Evolutionary conservation across 805 yeast genomes (phyloP), one percentile per base, ranked within the genome.

Genomic region (Ogataea sp.): DNA sequence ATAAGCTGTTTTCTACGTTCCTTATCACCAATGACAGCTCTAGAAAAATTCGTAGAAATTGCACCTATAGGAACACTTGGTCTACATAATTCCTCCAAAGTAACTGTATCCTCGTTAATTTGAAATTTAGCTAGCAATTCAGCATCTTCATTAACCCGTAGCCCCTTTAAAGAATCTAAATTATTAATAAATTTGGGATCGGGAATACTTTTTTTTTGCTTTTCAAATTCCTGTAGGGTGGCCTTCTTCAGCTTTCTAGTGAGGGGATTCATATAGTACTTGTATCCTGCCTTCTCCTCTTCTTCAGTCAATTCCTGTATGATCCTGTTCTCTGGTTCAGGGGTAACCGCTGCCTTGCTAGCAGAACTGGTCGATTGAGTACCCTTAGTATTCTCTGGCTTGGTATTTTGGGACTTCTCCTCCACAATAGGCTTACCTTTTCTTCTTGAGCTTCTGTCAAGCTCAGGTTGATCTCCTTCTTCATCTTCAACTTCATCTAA

Each of bases 41-140:
- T 58, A 11, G 65, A 65, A 51, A 66, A 83, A 49, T 80, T 74
- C 4, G 71, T 68, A 10, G 87, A 78, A 5, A 71, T 68, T 46
- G 65, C 64, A 11, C 94, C 94, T 49, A 84, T 70, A 4, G 84
- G 83, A 18, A 83, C 56, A 10, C 65, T 53, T 3, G 83, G 85
- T 48, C 72, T 79, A 59, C 93, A 83, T 37, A 84, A 60, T 41
- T 83, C 90, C 2, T 72, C 77, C 75, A 84, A 71, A 0, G 77
- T 78, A 53, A 83, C 73, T 20, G 55, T 56, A 1, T 70, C 68
- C 32, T 73, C 73, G 50, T 78, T 76, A 28, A 83, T 62, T 7
- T 60, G 27, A 34, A 59, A 67, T 14, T 66, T 56, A 15, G 68
- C 59, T 16, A 65, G 65, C 24, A 69, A 55, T 7, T 67, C 58